phyloP scores from a whole-genome alignment of 2,329 filamentous ascomycete species.

The Cladosporium sp. region DNA sequence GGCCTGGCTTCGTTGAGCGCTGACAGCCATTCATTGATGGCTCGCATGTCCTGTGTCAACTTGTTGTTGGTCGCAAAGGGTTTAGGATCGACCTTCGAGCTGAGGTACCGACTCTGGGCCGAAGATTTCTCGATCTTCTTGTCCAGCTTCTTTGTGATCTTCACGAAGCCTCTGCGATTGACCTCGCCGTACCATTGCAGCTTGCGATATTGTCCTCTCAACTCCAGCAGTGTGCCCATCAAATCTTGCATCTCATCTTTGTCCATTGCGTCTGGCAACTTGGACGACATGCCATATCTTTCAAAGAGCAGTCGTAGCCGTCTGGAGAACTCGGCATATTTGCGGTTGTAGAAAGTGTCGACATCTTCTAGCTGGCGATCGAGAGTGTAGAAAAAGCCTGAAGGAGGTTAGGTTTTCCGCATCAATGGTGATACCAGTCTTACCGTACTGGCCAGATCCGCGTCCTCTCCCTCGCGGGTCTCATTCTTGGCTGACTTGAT shows the following conservation, averaged over 20 bases:
- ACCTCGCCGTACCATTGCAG: conserved; percentile 98
- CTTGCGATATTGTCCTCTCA: conserved; percentile 82
- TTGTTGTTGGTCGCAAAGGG: conserved; percentile 76
- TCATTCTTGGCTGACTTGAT: conserved; percentile 69
- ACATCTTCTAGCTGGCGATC: conserved; percentile 97
- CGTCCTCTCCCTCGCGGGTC: conserved; percentile 64
- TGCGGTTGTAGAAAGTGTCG: conserved; percentile 95
- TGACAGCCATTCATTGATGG: conserved; percentile 88
- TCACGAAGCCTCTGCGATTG: conserved; percentile 89
- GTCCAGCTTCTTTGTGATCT: conserved; percentile 98
- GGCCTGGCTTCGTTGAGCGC: conserved; percentile 72
- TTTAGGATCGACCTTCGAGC: conserved; percentile 83
- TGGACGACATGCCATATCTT: conserved; percentile 72
- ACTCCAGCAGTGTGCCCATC: conserved; percentile 81
- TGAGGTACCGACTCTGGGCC: conserved; percentile 80
- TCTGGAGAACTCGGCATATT: conserved; percentile 78
- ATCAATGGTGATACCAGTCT: conserved; percentile 15
- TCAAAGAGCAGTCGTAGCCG: conserved; percentile 82
- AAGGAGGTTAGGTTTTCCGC: conserved; percentile 25
- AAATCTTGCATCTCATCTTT: conserved; percentile 88
- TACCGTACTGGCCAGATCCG: conserved; percentile 82
- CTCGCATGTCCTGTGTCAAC: conserved; percentile 56
- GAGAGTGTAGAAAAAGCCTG: conserved; percentile 95
- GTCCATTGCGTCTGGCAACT: conserved; percentile 69
- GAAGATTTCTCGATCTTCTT: conserved; percentile 75